Conservation (phyloP, 768 basidiomycete genomes). For the Rhodosporidiobolus odoratus region DNA sequence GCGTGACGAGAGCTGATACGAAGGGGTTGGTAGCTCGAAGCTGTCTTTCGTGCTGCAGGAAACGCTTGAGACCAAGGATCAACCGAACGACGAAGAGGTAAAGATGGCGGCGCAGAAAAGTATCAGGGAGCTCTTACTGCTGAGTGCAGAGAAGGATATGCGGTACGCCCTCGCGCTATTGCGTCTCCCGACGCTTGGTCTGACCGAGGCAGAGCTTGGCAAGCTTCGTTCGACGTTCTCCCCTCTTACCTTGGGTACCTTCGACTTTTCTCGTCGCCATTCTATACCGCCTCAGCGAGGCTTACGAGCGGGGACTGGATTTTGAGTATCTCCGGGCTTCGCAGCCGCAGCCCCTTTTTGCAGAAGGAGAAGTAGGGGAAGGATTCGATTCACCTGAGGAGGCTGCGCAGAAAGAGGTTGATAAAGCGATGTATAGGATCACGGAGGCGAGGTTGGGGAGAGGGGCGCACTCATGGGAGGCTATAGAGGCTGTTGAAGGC, state of each 20-base stretch:
- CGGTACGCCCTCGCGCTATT: not conserved
- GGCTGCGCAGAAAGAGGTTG: not conserved
- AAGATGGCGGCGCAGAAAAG: not conserved
- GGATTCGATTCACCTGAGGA: no score
- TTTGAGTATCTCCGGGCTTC: no score
- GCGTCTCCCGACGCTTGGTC: not conserved
- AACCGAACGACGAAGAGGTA: not conserved
- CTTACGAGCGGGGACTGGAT: constrained; percentile 3
- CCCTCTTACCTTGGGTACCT: not conserved
- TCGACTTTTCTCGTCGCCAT: not conserved
- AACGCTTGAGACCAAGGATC: not conserved
- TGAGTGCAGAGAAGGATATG: not conserved
- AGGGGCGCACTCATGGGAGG: not conserved
- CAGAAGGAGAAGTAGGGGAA: not conserved
- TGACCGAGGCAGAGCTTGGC: not conserved
- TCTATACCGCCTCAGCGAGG: not conserved
- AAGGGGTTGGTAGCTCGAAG: not conserved
- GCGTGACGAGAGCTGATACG: not conserved
- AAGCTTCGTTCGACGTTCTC: constrained; percentile 1
- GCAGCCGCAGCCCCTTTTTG: not conserved
- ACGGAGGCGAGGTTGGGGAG: not conserved
- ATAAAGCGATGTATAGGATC: not conserved
- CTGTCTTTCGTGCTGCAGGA: not conserved
- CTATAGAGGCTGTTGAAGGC: not conserved
- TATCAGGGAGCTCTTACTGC: not conserved